Base-by-base conservation (phyloP, 2,329 filamentous ascomycete genomes). In the Malbranchea zuffiana region DNA sequence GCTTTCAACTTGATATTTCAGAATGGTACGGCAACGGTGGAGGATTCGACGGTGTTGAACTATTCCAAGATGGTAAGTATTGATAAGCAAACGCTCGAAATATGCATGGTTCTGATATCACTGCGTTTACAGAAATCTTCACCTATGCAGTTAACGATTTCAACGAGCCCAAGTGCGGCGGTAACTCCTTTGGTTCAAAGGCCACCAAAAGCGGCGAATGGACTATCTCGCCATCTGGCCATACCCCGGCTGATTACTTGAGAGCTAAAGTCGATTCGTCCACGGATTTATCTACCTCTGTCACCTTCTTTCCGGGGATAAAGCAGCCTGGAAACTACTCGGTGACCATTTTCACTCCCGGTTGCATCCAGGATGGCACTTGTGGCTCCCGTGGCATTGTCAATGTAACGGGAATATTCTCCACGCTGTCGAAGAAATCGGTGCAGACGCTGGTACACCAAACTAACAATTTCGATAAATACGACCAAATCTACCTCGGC, bases 391-490 rank as follows among this genome's bases (percentile, higher is more conserved):
- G 90, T 51, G 90, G 88, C 11, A 74, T 77, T 50, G 80, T 95
- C 40, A 86, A 86, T 47, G 69, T 98, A 35, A 88, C 82, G 1
- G 82, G 78, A 21, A 70, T 69, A 16, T 77, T 90, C 66, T 72
- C 75, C 2, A 57, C 56, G 25, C 53, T 53, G 19, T 61, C 47
- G 51, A 68, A 53, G 51, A 61, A 50, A 44, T 66, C 72, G 4
- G 68, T 78, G 40, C 69, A 74, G 18, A 74, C 69, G 1, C 70
- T 73, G 0, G 64, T 95, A 5, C 92, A 74, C 55, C 90, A 98
- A 60, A 94, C 87, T 12, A 98, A 98, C 62, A 74, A 92, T 55
- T 92, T 80, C 57, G 88, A 96, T 66, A 98, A 98, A 60, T 96
- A 93, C 53, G 90, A 98, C 54, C 78, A 83, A 48, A 78, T 98